These are phyloP conservation scores for Penicillium bovifimosum DNA, from an alignment of 495 filamentous ascomycete species.

Conservation along the genomic window DNA sequence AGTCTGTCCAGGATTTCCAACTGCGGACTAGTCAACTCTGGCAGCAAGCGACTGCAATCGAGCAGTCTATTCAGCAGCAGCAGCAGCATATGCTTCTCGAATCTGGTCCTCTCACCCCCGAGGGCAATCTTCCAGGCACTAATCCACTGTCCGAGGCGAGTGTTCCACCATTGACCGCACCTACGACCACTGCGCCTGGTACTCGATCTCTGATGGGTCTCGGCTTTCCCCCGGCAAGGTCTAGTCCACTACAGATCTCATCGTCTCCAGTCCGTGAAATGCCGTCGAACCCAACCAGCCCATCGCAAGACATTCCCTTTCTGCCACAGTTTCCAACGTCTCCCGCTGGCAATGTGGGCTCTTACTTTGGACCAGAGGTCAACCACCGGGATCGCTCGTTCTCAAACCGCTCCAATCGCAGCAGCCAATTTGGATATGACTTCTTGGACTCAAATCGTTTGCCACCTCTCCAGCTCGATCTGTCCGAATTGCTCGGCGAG, in stretches of 20 bases:
- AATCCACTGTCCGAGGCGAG: conserved; percentile 33
- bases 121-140: conserved; percentile 46
- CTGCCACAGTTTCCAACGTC: conserved; percentile 36
- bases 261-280: conserved; percentile 32
- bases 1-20: conserved; percentile 45
- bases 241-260: conserved; percentile 39
- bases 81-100: conserved; percentile 43
- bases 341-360: conserved; percentile 27
- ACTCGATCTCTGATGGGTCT: conserved; percentile 37
- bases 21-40: conserved; percentile 41
- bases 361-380: conserved; percentile 35
- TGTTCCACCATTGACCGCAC: conserved; percentile 17
- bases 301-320: conserved; percentile 30
- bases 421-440: conserved; percentile 41
- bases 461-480: conserved; percentile 31
- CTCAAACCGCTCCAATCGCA: conserved; percentile 43
- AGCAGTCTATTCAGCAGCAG: conserved; percentile 43
- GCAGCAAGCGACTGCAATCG: conserved; percentile 44
- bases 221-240: conserved; percentile 34
- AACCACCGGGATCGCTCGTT: conserved; percentile 40
- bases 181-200: conserved; percentile 30
- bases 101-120: conserved; percentile 43
- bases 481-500: conserved; percentile 30
- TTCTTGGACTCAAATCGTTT: conserved; percentile 33
- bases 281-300: conserved; percentile 38